A percentile compares a stretch with the other conserved stretches of the same genome.
Conservation (phyloP, 2,329 filamentous ascomycete species). For the Microdochium bolleyi region DNA sequence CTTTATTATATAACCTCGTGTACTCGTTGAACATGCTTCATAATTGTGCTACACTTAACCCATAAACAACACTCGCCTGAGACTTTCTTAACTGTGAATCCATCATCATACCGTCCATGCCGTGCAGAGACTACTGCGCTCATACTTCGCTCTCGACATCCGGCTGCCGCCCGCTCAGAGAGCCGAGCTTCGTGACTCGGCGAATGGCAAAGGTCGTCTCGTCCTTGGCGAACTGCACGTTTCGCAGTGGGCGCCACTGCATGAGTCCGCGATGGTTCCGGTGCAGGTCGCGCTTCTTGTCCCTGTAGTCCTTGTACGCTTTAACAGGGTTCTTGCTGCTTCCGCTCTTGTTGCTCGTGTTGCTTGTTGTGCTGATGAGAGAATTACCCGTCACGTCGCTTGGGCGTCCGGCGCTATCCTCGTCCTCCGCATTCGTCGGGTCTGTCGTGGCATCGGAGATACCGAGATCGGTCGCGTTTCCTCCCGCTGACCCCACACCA, state of each 20-base stretch:
- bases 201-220: slow-evolving; percentile 73
- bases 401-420: slow-evolving; percentile 7
- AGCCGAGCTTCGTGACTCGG: slow-evolving; percentile 69
- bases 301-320: slow-evolving; percentile 55
- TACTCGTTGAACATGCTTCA: no score
- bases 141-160: slow-evolving; percentile 75
- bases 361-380: slow-evolving; percentile 4
- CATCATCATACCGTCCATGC: neutral
- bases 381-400: slow-evolving; percentile 12
- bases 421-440: slow-evolving; percentile 2
- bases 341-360: slow-evolving; percentile 20
- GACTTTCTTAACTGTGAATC: no score
- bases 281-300: slow-evolving; percentile 66
- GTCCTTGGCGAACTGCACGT: slow-evolving; percentile 79
- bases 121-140: slow-evolving; percentile 1
- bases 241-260: slow-evolving; percentile 91
- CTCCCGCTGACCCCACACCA: slow-evolving; percentile 9
- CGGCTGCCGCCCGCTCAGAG: slow-evolving; percentile 73
- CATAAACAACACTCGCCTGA: no score
- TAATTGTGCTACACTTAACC: no score
- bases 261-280: slow-evolving; percentile 84
- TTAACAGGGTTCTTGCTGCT: slow-evolving; percentile 45
- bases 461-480: slow-evolving; percentile 16
- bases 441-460: slow-evolving; percentile 31
- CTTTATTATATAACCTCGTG: no score